Evolutionary conservation across 208 protist genomes (phyloP).

Genomic region (Leishmania aethiopica): DNA sequence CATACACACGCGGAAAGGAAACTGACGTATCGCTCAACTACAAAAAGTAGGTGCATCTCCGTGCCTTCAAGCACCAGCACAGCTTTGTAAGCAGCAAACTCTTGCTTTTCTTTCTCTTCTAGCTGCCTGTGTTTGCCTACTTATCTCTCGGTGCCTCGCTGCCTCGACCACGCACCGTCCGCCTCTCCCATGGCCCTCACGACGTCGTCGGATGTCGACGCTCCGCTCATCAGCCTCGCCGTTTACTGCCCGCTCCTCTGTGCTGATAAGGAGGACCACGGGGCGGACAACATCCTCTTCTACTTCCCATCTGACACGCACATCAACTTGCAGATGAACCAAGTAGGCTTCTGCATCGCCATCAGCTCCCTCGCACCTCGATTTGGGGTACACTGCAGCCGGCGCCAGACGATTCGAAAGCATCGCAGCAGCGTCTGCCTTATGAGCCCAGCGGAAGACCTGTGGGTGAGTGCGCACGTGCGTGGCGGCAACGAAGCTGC

Average conservation of each 20-base stretch:
- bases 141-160: background rate
- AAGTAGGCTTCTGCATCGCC: slow-evolving; percentile 76
- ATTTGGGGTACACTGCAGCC: slow-evolving; percentile 30
- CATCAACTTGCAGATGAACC: slow-evolving; percentile 59
- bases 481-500: slow-evolving; percentile 26
- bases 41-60: background rate
- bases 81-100: background rate
- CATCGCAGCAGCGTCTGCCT: slow-evolving; percentile 28
- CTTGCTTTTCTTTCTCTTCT: background rate
- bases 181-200: slow-evolving; percentile 5
- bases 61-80: background rate
- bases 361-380: slow-evolving; percentile 37
- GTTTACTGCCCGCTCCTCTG: slow-evolving; percentile 64
- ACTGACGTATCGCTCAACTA: background rate
- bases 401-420: slow-evolving; percentile 17
- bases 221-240: slow-evolving; percentile 39
- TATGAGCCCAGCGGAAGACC: slow-evolving; percentile 12
- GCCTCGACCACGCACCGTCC: background rate
- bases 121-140: background rate
- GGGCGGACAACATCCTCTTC: slow-evolving; percentile 73
- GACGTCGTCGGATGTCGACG: background rate
- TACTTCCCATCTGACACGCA: slow-evolving; percentile 46
- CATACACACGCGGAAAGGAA: background rate
- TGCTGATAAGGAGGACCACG: slow-evolving; percentile 46
- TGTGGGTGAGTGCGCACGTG: slow-evolving; percentile 27